Base-by-base conservation (phyloP, 805 yeast species). In the Schizosaccharomyces pombe region DNA sequence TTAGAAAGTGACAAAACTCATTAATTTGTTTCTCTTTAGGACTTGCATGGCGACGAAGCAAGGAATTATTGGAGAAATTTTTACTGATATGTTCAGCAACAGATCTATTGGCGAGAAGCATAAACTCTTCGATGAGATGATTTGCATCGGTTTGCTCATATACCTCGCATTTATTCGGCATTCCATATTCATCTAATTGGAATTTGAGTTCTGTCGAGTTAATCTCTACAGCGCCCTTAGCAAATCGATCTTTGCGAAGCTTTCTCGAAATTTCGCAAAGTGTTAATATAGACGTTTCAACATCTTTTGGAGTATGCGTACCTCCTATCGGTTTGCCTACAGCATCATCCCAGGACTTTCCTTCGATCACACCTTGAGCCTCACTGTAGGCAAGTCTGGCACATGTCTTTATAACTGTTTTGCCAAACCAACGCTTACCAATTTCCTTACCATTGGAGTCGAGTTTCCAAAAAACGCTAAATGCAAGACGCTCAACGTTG, bases 1-100 rank as follows among this genome's bases (percentile, higher is more conserved):
- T 70, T 32, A 87, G 78, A 61, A 80, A 82, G 58, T 78, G 75
- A 54, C 80, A 77, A 64, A 91, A 82, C 2, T 82, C 75, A 62
- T 84, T 91, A 67, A 89, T 71, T 62, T 86, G 83, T 34, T 79
- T 80, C 56, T 80, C 69, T 3, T 89, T 78, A 28, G 98, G 98
- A 58, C 82, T 76, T 2, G 83, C 74, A 60, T 87, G 94, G 63
- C 93, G 82, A 67, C 97, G 80, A 62, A 91, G 75, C 49, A 91
- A 75, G 0, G 97, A 84, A 54, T 72, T 67, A 59, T 82, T 86
- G 0, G 96, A 95, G 40, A 89, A 70, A 3, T 74, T 75, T 1
- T 89, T 77, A 61, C 81, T 81, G 14, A 82, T 68, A 60, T 75
- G 78, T 58, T 85, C 83, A 1, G 97, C 98, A 55, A 91, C 78